Percentiles rank a stretch among this genome's conserved stretches.
phyloP scores from a whole-genome alignment of 1,139 yeast species.

The Blastobotrys proliferans region DNA sequence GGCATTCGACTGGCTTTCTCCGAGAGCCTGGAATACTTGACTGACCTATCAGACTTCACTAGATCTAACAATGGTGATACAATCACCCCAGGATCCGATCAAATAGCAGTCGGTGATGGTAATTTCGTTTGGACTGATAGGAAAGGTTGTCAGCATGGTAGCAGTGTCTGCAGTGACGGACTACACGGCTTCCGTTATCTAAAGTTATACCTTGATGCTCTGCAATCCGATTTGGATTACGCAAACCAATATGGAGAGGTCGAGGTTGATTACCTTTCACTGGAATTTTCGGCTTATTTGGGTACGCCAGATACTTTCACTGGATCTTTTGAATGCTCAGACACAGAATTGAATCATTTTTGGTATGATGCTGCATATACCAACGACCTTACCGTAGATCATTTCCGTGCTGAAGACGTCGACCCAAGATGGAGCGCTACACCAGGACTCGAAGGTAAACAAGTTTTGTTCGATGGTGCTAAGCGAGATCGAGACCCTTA shows the following conservation, averaged over 20 bases:
- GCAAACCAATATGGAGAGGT: conserved; percentile 1
- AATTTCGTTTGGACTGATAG: background rate
- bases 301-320: conserved; percentile 1
- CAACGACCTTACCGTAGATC: conserved; percentile 1
- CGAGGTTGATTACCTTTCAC: background rate
- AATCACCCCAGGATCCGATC: conserved; percentile 4
- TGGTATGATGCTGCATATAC: conserved; percentile 6
- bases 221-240: background rate
- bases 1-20: conserved; percentile 1
- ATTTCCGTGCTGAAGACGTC: background rate
- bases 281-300: conserved; percentile 1
- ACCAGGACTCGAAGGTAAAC: background rate
- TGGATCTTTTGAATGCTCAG: background rate
- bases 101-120: background rate
- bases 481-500: conserved; percentile 7
- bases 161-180: conserved; percentile 1
- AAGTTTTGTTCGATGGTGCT: conserved; percentile 3
- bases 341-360: background rate
- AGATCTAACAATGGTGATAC: conserved; percentile 4
- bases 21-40: background rate
- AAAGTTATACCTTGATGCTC: background rate
- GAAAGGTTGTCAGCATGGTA: background rate
- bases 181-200: conserved; percentile 3
- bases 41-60: conserved; percentile 1
- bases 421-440: conserved; percentile 1